Base-by-base conservation (phyloP, 805 yeast genomes). In the Brettanomyces naardenensis region DNA sequence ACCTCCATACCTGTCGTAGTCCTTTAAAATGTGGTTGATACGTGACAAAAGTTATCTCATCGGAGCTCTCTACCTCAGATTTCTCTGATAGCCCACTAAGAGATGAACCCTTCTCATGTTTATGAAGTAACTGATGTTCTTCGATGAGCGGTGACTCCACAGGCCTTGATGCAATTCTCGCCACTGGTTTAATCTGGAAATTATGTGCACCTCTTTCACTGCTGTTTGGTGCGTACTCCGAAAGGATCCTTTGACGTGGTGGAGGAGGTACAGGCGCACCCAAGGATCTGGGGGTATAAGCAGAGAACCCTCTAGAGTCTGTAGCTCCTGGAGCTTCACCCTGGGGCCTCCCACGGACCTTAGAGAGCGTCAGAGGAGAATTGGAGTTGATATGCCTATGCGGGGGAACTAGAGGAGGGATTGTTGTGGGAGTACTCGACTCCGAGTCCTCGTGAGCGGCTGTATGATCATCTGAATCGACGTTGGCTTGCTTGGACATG, bases 141-240 rank as follows among this genome's bases (percentile, higher is more conserved):
- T 43, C 43, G 13, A 42, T 5, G 4, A 43, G 36, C 3, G 54
- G 48, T 21, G 51, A 43, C 28, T 42, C 36, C 20, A 45, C 28
- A 0, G 62, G 62, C 5, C 54, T 45, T 4, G 61, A 53, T 3
- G 46, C 61, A 7, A 53, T 46, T 41, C 62, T 44, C 32, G 50
- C 51, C 4, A 55, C 51, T 1, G 61, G 61, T 30, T 43, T 49
- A 5, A 56, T 50, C 19, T 44, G 19, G 14, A 34, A 25, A 25
- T 31, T 31, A 6, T 20, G 26, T 6, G 14, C 19, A n/a, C 33
- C 11, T n/a, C 11, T 18, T 18, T 9, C 23, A 14, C 14, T 9
- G 19, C 36, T 21, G n/a, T 22, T 14, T 15, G 27, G 29, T 6
- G 31, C 10, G 22, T 14, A 26, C 15, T 34, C 37, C 10, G 31